Percentiles rank a stretch among this genome's conserved stretches.
phyloP scores from a whole-genome alignment of 1,284 basidiomycete genomes.

The Pascua guehoae region DNA sequence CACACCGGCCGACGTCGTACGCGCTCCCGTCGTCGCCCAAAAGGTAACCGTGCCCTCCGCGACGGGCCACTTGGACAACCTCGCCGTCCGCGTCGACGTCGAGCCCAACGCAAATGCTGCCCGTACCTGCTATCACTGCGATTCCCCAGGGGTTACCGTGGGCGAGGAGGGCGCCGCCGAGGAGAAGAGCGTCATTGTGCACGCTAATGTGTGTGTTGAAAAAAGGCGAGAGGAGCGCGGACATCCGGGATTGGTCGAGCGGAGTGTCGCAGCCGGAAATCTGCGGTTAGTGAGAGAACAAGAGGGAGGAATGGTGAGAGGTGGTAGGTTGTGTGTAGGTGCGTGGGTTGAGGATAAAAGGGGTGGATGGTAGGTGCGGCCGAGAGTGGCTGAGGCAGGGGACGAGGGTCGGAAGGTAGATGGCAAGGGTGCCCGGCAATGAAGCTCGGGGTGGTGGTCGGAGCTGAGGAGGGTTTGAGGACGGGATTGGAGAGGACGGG shows the following conservation, averaged over 20 bases:
- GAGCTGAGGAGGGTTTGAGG: no score
- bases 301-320: no score
- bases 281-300: conserved; percentile 6
- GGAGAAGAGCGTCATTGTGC: conserved; percentile 37
- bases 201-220: conserved; percentile 20
- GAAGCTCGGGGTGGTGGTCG: no score
- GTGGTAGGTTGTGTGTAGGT: no score
- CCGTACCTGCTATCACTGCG: conserved; percentile 41
- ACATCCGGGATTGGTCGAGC: conserved; percentile 28
- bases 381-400: no score
- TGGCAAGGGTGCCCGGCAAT: no score
- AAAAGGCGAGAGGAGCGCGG: conserved; percentile 23
- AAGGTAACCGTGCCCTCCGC: conserved; percentile 37
- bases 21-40: conserved; percentile 40
- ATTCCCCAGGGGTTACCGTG: conserved; percentile 32
- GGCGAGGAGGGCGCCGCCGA: conserved; percentile 32
- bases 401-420: no score
- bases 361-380: no score
- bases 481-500: no score
- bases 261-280: conserved; percentile 38
- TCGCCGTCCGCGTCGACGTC: conserved; percentile 19
- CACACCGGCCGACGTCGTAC: conserved; percentile 34
- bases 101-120: conserved; percentile 30
- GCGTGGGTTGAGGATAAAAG: no score
- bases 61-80: conserved; percentile 24